Evolutionary conservation across 2,329 filamentous ascomycete species (phyloP), one percentile per base, ranked within the genome.

Genomic region (Xylaria sp.): DNA sequence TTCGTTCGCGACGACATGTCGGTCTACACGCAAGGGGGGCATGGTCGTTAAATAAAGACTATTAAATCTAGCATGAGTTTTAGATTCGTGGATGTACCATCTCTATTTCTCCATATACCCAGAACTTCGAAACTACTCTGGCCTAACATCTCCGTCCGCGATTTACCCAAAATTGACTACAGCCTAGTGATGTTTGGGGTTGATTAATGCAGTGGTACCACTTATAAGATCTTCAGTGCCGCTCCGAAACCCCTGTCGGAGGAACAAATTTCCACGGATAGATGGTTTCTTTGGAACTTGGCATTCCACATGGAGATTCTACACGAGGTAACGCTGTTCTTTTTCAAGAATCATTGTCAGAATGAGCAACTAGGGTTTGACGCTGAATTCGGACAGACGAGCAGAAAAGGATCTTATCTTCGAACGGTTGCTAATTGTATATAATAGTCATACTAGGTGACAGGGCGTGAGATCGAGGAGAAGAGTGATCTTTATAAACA

Each of bases 211-310:
- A 42, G 25, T 33, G 6, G 35, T 35, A 21, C 42, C 25, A 33
- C 33, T 33, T 17, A 17, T 46, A 45, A 37, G 38, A 25, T 35
- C 45, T 37, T 55, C 31, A 9, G 23, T 19, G 6, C 42, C 50
- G 51, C 43, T 37, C 51, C 43, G 43, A 61, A 52, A 57, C 51
- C 28, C 19, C 58, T 52, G 52, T 33, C 58, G 58, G 58, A 51
- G 46, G 52, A 61, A 61, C 43, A 57, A 45, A 57, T 51, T 61
- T 61, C 58, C 58, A 61, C 58, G 45, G 52, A 51, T 61, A 25
- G 50, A 33, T 33, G n/a, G 6, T 11, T 49, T 49, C 6, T 6
- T 9, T 1, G 7, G 19, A 49, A 6, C 25, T 49, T 49, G 25
- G 45, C 25, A 49, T 49, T 33, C 14, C 25, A 33, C 45, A 33